phyloP scores from a whole-genome alignment of 208 protist species.

The Acanthamoeba sp. region DNA sequence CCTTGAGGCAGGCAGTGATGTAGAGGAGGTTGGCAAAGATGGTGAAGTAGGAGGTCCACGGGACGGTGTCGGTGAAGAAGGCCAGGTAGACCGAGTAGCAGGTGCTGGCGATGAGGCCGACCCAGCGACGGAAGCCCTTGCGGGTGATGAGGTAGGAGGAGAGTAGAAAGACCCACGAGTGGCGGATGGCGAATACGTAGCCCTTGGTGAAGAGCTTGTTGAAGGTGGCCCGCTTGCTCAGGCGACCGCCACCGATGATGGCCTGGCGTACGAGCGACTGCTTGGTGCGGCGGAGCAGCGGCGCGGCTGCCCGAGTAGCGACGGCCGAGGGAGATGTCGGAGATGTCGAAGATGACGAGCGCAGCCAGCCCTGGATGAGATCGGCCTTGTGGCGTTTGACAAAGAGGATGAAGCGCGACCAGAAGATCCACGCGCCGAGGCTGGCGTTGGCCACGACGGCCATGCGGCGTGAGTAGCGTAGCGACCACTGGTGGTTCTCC shows the following conservation, averaged over 20 bases:
- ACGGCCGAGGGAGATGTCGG: background rate
- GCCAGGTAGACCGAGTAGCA: constrained; percentile 54
- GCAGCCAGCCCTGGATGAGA: constrained; percentile 36
- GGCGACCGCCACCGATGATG: constrained; percentile 10
- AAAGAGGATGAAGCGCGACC: constrained; percentile 48
- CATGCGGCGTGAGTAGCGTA: constrained; percentile 37
- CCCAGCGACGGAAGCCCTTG: constrained; percentile 25
- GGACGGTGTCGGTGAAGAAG: constrained; percentile 41
- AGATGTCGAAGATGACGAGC: background rate
- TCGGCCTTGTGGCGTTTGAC: constrained; percentile 52
- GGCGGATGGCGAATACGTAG: constrained; percentile 10
- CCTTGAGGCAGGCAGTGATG: constrained; percentile 39
- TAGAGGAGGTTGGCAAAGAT: constrained; percentile 63
- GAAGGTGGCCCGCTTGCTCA: constrained; percentile 17
- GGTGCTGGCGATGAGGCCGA: constrained; percentile 21
- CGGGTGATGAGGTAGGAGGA: constrained; percentile 18
- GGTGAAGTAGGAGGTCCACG: constrained; percentile 61
- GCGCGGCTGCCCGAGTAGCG: background rate
- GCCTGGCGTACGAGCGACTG: constrained; percentile 30
- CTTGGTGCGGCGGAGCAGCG: constrained; percentile 1
- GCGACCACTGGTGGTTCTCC: constrained; percentile 43
- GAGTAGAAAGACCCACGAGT: constrained; percentile 43
- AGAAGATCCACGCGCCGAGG: constrained; percentile 23
- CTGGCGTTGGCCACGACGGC: constrained; percentile 38
- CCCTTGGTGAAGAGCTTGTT: constrained; percentile 36